These are phyloP conservation scores for Eucalyptus curtisii DNA, from an alignment of 345 rosid genomes.

Conservation along the genomic window DNA sequence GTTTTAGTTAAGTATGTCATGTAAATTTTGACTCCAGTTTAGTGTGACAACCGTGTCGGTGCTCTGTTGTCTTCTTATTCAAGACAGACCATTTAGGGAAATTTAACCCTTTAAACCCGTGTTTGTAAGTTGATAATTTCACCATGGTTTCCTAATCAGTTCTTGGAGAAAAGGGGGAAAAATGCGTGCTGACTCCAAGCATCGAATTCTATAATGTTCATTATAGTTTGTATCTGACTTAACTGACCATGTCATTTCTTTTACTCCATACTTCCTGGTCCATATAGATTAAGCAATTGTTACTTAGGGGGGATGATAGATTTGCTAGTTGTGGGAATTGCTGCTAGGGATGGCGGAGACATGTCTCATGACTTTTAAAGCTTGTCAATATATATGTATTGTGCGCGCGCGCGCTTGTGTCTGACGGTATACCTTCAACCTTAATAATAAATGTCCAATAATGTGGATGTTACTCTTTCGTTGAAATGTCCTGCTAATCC, in stretches of 20 bases:
- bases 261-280: not conserved
- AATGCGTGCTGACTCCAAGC: not conserved
- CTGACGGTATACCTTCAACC: not conserved
- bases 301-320: not conserved
- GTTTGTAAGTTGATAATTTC: not conserved
- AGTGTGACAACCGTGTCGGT: not conserved
- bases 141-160: not conserved
- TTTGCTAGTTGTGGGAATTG: not conserved
- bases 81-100: not conserved
- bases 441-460: not conserved
- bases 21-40: not conserved
- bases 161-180: not conserved
- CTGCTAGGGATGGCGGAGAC: not conserved
- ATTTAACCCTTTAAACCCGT: not conserved
- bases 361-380: not conserved
- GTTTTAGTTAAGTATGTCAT: not conserved
- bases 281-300: not conserved
- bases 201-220: not conserved
- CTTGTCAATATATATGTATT: not conserved
- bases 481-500: not conserved
- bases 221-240: not conserved
- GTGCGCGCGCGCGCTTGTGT: accelerated
- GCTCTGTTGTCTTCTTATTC: not conserved
- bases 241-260: not conserved
- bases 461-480: not conserved